Evolutionary conservation across 768 basidiomycete species (phyloP).

Genomic region (Russula virescens): DNA sequence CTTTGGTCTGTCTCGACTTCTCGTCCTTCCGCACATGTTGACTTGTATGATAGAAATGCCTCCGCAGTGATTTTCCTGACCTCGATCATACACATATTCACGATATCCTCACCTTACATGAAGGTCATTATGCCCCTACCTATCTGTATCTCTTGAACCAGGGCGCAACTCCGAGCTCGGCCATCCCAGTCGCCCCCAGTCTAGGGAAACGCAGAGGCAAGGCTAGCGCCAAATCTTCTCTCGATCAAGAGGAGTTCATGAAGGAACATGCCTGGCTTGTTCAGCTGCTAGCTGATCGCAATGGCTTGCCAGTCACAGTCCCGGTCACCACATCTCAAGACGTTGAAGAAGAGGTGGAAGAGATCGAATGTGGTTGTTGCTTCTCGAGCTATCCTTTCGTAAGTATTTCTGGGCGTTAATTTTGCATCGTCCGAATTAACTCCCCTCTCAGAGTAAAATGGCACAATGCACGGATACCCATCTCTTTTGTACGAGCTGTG

Average conservation of each 20-base stretch:
- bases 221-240: neutral
- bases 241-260: slow-evolving; percentile 32
- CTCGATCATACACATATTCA: slow-evolving; percentile 54
- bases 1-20: slow-evolving; percentile 40
- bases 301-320: slow-evolving; percentile 18
- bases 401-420: slow-evolving; percentile 30
- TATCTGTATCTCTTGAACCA: slow-evolving; percentile 46
- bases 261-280: slow-evolving; percentile 36
- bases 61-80: slow-evolving; percentile 51
- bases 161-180: slow-evolving; percentile 30
- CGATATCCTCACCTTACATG: slow-evolving; percentile 33
- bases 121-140: slow-evolving; percentile 60
- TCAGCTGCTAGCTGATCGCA: slow-evolving; percentile 27
- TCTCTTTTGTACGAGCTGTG: slow-evolving; percentile 75
- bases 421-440: neutral
- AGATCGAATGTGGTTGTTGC: slow-evolving; percentile 87
- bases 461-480: slow-evolving; percentile 87
- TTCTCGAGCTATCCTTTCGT: slow-evolving; percentile 70
- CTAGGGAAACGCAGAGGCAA: slow-evolving; percentile 32
- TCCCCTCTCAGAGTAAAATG: slow-evolving; percentile 61
- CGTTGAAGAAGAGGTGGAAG: slow-evolving; percentile 41
- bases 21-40: slow-evolving; percentile 6
- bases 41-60: slow-evolving; percentile 38
- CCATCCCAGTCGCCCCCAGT: slow-evolving; percentile 34
- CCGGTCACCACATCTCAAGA: slow-evolving; percentile 27